Percentiles rank a stretch among this genome's conserved stretches.
phyloP scores from a whole-genome alignment of 2,329 filamentous ascomycete species.

The Xylariaceae sp. region DNA sequence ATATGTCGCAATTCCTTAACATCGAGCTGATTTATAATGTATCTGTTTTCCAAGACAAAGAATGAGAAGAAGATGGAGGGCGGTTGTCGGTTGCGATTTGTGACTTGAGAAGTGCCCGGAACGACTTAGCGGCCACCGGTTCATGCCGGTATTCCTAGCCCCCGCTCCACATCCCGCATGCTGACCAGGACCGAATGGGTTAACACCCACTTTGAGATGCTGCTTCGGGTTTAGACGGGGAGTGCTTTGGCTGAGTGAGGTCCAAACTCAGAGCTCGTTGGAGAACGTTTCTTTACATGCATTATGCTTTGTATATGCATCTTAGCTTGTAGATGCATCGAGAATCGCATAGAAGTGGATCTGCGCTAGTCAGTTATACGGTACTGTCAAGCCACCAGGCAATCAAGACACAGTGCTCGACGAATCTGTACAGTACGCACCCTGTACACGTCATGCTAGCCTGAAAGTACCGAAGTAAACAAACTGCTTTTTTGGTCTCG shows the following conservation, averaged over 20 bases:
- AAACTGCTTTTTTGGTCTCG: slow-evolving; percentile 27
- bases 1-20: too few species aligned
- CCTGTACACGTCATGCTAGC: slow-evolving; percentile 8
- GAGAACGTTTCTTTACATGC: background rate
- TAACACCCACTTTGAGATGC: background rate
- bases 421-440: background rate
- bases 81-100: background rate
- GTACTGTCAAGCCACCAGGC: background rate
- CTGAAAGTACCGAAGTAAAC: slow-evolving; percentile 27
- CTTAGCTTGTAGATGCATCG: too few species aligned
- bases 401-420: background rate
- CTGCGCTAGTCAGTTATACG: background rate
- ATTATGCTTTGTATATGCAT: background rate
- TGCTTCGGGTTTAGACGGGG: background rate
- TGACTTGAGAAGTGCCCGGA: background rate
- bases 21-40: too few species aligned
- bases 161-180: background rate
- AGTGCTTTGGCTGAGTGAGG: background rate
- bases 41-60: too few species aligned
- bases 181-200: too few species aligned
- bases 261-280: background rate
- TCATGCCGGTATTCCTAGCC: background rate
- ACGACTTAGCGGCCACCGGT: background rate
- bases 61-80: background rate
- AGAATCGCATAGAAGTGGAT: too few species aligned